Percentiles rank a stretch among this genome's conserved stretches.
These are phyloP conservation scores for Ophiostoma tasmaniense DNA, from an alignment of 2,329 filamentous ascomycete species.

Conservation along the genomic window DNA sequence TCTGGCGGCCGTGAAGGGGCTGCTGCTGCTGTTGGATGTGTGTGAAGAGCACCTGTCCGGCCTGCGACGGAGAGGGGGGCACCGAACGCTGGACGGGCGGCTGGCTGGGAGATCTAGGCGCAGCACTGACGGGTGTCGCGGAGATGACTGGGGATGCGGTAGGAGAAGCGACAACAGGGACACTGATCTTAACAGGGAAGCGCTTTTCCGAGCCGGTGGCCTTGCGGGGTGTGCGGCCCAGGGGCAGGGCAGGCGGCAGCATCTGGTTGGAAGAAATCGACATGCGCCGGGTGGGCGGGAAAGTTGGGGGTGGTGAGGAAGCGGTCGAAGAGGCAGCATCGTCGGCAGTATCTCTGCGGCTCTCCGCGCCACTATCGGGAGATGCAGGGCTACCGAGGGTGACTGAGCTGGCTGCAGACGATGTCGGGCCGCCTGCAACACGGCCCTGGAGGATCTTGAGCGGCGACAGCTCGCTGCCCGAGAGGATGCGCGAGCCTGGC, in stretches of 20 bases:
- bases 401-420: slow-evolving; percentile 21
- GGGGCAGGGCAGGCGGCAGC: slow-evolving; percentile 27
- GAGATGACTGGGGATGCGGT: background rate
- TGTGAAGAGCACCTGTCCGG: slow-evolving; percentile 15
- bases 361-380: slow-evolving; percentile 20
- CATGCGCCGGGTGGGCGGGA: slow-evolving; percentile 14
- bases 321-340: slow-evolving; percentile 14
- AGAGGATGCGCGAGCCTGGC: slow-evolving; percentile 42
- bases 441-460: slow-evolving; percentile 43
- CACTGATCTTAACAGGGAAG: slow-evolving; percentile 52
- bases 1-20: slow-evolving; percentile 29
- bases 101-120: slow-evolving; percentile 9
- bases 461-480: slow-evolving; percentile 49
- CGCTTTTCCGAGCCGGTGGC: slow-evolving; percentile 44
- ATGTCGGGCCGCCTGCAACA: slow-evolving; percentile 7
- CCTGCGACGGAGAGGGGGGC: slow-evolving; percentile 15
- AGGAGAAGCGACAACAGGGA: slow-evolving; percentile 20
- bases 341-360: slow-evolving; percentile 15
- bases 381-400: slow-evolving; percentile 17
- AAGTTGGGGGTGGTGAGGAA: slow-evolving; percentile 20
- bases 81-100: slow-evolving; percentile 11
- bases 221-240: slow-evolving; percentile 39
- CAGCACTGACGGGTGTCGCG: background rate
- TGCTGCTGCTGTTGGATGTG: slow-evolving; percentile 20
- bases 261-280: slow-evolving; percentile 21